Evolutionary conservation across 495 filamentous ascomycete genomes (phyloP), one percentile per base, ranked within the genome.

Genomic region (Aspergillus heteromorphus): DNA sequence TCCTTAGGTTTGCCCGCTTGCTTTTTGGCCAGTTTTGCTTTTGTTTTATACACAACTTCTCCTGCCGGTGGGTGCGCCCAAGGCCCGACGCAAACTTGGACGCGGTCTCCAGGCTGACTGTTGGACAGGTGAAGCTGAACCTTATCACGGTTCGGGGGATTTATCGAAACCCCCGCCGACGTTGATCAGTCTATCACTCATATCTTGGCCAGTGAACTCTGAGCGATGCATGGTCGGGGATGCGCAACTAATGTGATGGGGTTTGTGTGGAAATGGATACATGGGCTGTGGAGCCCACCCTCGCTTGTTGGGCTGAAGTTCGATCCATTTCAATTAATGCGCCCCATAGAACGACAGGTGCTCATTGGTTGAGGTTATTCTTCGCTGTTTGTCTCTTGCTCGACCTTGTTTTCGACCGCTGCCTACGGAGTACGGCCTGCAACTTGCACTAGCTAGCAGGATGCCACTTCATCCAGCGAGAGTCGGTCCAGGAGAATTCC

Each of bases 101-200:
- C 31, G 31, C 20, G 27, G 6, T 27, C 18, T 21, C 18, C 40
- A 43, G 20, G 42, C 27, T 59, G 47, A 43, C 42, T 47, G 34
- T 20, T 51, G 45, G 48, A 40, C 38, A 50, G 14, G 9, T 47
- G 38, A 43, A 51, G 53, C 16, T 59, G 54, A 56, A 56, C 50
- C 47, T 45, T 60, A 61, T 54, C 58, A 56, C 47, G 51, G 51
- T 57, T 54, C 50, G 58, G 54, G 50, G 58, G 42, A 57, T 52
- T 52, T 50, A 42, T 47, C 21, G 36, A 23, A 45, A 31, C 36
- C 49, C 34, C 51, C 27, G 19, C 34, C 17, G 52, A 18, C 30
- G 43, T 49, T 49, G 53, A 59, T 59, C 57, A 52, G 53, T 59
- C 48, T 55, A 55, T 52, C 50, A 48, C 57, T 59, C 57, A 54